A percentile compares a stretch with the other conserved stretches of the same genome.
Conservation (phyloP, 2,329 filamentous ascomycete genomes). For the Ambrosiella beaveri region DNA sequence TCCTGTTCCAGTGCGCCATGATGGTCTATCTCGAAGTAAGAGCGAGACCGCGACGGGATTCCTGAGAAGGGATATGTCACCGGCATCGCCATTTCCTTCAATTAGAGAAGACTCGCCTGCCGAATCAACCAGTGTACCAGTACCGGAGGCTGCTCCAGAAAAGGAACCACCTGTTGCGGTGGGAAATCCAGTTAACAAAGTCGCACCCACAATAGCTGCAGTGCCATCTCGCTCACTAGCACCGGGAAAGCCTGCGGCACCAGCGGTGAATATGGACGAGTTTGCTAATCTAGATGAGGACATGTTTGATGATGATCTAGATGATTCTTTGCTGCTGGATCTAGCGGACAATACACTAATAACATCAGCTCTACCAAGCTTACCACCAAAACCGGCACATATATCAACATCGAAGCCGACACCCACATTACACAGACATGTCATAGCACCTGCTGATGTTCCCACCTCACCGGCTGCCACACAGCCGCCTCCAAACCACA, state of each 20-base stretch:
- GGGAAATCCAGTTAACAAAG: neutral
- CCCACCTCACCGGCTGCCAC: neutral
- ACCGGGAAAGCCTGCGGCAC: neutral
- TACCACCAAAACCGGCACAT: neutral
- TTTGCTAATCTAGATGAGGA: conserved; percentile 12
- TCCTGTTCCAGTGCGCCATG: neutral
- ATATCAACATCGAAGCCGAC: neutral
- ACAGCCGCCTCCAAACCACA: neutral
- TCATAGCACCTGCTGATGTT: neutral
- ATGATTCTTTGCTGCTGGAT: conserved; percentile 8
- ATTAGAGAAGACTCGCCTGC: neutral
- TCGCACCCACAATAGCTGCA: neutral
- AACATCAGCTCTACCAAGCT: conserved; percentile 11
- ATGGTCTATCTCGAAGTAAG: conserved; percentile 5
- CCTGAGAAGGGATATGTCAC: neutral
- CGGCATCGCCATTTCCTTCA: neutral
- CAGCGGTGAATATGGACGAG: conserved; percentile 3
- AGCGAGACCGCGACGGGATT: conserved; percentile 4
- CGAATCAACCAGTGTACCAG: neutral
- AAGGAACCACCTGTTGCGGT: neutral
- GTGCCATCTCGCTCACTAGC: neutral
- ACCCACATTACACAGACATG: neutral
- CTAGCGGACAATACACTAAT: conserved; percentile 2
- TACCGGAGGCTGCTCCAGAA: neutral
- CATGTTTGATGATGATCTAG: conserved; percentile 13